Percentiles rank a stretch among this genome's conserved stretches.
Evolutionary conservation across 495 filamentous ascomycete species (phyloP).

Genomic region (Tuber melanosporum): DNA sequence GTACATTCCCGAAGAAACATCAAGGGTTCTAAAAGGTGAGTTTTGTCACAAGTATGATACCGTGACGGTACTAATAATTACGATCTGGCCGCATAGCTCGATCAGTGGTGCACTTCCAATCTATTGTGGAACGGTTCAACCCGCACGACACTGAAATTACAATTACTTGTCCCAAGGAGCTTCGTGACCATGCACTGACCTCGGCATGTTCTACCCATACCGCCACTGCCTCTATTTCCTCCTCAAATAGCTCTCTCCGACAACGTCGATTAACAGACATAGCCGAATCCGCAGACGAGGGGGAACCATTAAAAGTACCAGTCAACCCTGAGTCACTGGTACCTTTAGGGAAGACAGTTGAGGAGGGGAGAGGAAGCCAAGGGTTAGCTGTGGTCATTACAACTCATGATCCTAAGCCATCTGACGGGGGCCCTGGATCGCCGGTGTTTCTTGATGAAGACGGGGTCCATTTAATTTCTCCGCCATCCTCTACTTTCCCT

Average conservation of each 20-base stretch:
- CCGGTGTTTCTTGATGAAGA: slow-evolving; percentile 39
- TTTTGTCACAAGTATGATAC: slow-evolving; percentile 8
- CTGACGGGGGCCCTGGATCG: slow-evolving; percentile 33
- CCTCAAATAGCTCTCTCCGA: slow-evolving; percentile 73
- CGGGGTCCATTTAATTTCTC: slow-evolving; percentile 37
- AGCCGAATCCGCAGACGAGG: slow-evolving; percentile 73
- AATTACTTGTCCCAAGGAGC: slow-evolving; percentile 64
- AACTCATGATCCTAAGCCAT: slow-evolving; percentile 34
- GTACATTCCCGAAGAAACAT: slow-evolving; percentile 83
- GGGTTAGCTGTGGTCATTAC: slow-evolving; percentile 41
- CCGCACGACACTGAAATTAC: slow-evolving; percentile 79
- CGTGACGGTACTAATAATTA: not conserved
- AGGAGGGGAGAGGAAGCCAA: slow-evolving; percentile 27
- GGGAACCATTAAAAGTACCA: slow-evolving; percentile 45
- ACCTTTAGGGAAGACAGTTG: slow-evolving; percentile 23
- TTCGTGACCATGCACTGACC: slow-evolving; percentile 80
- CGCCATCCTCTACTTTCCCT: slow-evolving; percentile 31
- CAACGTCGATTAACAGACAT: slow-evolving; percentile 78
- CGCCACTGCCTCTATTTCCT: slow-evolving; percentile 77
- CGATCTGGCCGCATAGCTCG: slow-evolving; percentile 55
- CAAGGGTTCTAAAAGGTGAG: slow-evolving; percentile 82
- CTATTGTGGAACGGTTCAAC: slow-evolving; percentile 74
- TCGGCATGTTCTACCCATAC: slow-evolving; percentile 86
- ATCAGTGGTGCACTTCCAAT: slow-evolving; percentile 87
- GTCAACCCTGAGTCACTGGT: slow-evolving; percentile 17